Evolutionary conservation across 2,329 filamentous ascomycete species (phyloP).

Genomic region (Phialophora tarda): DNA sequence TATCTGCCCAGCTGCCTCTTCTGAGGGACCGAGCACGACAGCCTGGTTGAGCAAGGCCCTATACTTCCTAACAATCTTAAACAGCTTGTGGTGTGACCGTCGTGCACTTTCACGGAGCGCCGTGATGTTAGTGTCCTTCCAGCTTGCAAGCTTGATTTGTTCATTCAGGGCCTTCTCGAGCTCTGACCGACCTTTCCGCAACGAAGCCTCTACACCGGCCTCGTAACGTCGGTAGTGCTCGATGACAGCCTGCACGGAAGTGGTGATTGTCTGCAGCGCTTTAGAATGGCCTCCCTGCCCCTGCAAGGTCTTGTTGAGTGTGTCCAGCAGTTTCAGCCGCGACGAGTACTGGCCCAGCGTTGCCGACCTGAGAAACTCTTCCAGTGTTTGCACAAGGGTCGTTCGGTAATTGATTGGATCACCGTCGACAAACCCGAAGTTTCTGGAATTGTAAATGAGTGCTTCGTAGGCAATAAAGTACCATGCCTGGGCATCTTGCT

Average conservation of each 20-base stretch:
- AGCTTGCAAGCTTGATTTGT: slow-evolving; percentile 89
- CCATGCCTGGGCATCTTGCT: slow-evolving; percentile 83
- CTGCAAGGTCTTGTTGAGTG: slow-evolving; percentile 67
- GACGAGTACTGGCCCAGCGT: slow-evolving; percentile 80
- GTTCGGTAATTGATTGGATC: slow-evolving; percentile 60
- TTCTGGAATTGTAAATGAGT: slow-evolving; percentile 75
- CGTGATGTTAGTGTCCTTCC: slow-evolving; percentile 97
- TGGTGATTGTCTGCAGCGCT: slow-evolving; percentile 62
- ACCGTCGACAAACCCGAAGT: slow-evolving; percentile 64
- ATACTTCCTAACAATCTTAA: slow-evolving; percentile 90
- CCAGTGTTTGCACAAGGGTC: slow-evolving; percentile 75
- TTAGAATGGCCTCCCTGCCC: slow-evolving; percentile 66
- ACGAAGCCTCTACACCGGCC: slow-evolving; percentile 65
- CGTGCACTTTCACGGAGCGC: slow-evolving; percentile 86
- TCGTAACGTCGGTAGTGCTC: slow-evolving; percentile 75
- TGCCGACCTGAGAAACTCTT: slow-evolving; percentile 77
- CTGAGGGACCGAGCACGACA: slow-evolving; percentile 68
- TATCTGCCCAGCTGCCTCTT: slow-evolving; percentile 60
- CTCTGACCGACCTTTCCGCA: slow-evolving; percentile 69
- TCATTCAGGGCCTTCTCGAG: slow-evolving; percentile 95
- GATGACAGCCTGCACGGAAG: slow-evolving; percentile 77
- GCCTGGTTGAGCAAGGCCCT: slow-evolving; percentile 77
- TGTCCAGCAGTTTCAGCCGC: slow-evolving; percentile 71
- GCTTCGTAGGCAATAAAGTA: slow-evolving; percentile 97
- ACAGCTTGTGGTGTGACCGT: slow-evolving; percentile 88